Conservation (phyloP, 31 red algal genomes). For the Porphyra umbilicalis region DNA sequence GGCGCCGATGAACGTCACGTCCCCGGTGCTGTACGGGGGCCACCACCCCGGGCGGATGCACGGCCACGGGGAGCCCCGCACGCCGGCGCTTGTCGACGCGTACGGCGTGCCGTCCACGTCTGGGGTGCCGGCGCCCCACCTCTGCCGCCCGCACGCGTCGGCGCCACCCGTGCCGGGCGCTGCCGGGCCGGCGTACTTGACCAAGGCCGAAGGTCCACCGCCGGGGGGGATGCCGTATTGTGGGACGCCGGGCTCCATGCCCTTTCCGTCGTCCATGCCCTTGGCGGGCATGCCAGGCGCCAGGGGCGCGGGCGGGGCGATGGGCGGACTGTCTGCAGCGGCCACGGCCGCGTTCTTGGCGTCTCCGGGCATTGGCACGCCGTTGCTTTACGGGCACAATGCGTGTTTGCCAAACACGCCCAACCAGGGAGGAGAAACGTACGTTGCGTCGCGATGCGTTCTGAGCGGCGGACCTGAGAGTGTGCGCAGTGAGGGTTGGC, state of each 20-base stretch:
- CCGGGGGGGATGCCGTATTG: not conserved
- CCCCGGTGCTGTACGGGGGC: not conserved
- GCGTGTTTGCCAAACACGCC: not conserved
- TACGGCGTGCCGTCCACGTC: not conserved
- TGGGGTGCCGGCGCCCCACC: not conserved
- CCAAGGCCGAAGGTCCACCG: not conserved
- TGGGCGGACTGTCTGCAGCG: not conserved
- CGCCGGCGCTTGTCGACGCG: not conserved
- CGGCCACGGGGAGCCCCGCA: not conserved
- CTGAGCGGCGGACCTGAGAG: not conserved
- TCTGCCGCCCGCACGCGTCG: not conserved
- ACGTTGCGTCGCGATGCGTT: not conserved
- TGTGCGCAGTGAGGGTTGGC: not conserved
- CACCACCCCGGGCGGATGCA: not conserved
- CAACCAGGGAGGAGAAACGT: not conserved
- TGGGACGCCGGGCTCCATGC: not conserved
- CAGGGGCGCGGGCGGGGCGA: not conserved
- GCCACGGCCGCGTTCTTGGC: not conserved
- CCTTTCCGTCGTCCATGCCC: not conserved
- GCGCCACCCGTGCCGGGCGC: not conserved
- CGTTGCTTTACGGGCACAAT: not conserved
- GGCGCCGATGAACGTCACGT: not conserved
- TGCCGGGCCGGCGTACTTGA: not conserved
- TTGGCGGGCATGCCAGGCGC: not conserved
- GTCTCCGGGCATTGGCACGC: not conserved